Percentiles rank a stretch among this genome's conserved stretches.
Evolutionary conservation across 2,329 filamentous ascomycete species (phyloP).

Genomic region (Diaporthe citri): DNA sequence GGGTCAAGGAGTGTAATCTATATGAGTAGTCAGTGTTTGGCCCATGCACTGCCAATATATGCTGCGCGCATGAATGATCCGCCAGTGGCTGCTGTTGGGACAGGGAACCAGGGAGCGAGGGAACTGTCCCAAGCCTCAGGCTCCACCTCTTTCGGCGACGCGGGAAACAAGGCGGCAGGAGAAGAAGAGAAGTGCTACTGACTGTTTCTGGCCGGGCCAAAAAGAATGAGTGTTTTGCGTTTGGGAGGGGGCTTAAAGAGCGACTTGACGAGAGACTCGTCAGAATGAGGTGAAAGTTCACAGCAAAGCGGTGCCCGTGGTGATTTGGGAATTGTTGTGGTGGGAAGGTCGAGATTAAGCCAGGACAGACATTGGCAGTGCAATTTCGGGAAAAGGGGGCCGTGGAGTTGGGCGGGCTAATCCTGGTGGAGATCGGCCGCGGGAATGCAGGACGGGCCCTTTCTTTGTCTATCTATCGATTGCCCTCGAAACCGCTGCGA

Average conservation of each 20-base stretch:
- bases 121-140: conserved; percentile 18
- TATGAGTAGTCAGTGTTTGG: conserved; percentile 42
- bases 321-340: conserved; percentile 33
- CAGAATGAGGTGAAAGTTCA: conserved; percentile 45
- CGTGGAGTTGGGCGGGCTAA: conserved; percentile 38
- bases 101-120: conserved; percentile 13
- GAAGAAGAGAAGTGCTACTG: conserved; percentile 1
- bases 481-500: conserved; percentile 36
- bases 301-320: conserved; percentile 41
- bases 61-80: conserved; percentile 48
- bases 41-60: conserved; percentile 17
- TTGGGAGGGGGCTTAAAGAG: conserved; percentile 53
- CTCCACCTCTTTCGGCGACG: conserved; percentile 23
- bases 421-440: conserved; percentile 36
- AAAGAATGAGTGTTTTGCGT: conserved; percentile 44
- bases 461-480: conserved; percentile 30
- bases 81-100: conserved; percentile 43
- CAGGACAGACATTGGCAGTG: conserved; percentile 45
- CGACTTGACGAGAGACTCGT: conserved; percentile 62
- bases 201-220: conserved; percentile 30
- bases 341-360: conserved; percentile 41
- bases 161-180: conserved; percentile 2
- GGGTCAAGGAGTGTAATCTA: conserved; percentile 63
- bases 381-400: conserved; percentile 40
- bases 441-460: conserved; percentile 32